Conservation (phyloP, 352 stramenopile genomes). For the Globisporangium iwayamae region DNA sequence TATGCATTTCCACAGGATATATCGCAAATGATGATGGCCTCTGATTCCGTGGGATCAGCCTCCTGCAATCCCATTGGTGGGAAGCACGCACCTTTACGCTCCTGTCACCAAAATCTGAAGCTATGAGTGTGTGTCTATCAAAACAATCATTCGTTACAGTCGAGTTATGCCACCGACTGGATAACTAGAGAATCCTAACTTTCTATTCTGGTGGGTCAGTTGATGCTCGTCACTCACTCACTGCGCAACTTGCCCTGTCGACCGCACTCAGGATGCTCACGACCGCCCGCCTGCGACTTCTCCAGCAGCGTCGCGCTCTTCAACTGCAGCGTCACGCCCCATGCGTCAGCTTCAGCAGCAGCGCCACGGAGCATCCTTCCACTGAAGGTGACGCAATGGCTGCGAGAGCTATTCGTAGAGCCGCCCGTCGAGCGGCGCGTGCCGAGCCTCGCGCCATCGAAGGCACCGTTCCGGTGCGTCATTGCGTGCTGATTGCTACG, state of each 20-base stretch:
- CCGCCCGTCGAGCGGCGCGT: conserved; percentile 14
- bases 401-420: conserved; percentile 21
- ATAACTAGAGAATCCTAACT: no score
- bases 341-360: neutral
- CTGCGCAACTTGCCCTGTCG: conserved; percentile 1
- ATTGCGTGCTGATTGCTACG: neutral
- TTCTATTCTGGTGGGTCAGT: neutral
- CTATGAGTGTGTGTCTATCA: conserved; percentile 3
- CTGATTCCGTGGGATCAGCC: neutral
- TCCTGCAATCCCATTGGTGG: neutral
- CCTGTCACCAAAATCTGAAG: neutral
- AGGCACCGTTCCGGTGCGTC: conserved; percentile 31
- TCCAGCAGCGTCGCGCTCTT: neutral
- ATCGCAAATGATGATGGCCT: neutral
- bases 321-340: neutral
- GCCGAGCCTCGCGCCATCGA: conserved; percentile 45
- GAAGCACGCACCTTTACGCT: neutral
- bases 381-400: conserved; percentile 3
- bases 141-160: neutral
- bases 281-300: neutral
- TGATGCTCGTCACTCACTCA: conserved; percentile 3
- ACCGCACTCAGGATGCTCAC: neutral
- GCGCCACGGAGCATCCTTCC: neutral
- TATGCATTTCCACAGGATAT: neutral
- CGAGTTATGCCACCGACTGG: neutral